These are phyloP conservation scores for Chlamydomonas sp. DNA, from an alignment of 139 green algal species.

Conservation along the genomic window DNA sequence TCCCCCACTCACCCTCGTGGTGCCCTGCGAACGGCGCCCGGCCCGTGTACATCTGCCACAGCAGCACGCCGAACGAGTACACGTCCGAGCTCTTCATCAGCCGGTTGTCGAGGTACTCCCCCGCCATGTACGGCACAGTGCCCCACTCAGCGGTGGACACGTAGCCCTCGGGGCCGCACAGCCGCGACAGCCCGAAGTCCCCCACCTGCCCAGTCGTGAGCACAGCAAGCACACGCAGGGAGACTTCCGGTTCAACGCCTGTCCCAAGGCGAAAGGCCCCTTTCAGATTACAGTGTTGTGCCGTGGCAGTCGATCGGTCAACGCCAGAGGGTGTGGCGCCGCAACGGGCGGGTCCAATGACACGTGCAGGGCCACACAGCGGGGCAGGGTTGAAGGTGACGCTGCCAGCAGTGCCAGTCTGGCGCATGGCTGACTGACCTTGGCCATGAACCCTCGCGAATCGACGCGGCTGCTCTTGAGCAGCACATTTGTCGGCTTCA, in stretches of 20 bases:
- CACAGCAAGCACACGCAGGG: neutral
- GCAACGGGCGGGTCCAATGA: neutral
- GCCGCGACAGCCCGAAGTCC: conserved; percentile 26
- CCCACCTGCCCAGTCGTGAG: neutral
- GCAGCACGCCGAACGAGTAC: conserved; percentile 33
- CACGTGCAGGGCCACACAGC: neutral
- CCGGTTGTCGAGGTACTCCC: conserved; percentile 32
- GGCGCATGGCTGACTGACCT: neutral
- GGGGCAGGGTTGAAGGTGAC: neutral
- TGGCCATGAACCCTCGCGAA: conserved; percentile 22
- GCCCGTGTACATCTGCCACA: conserved; percentile 27
- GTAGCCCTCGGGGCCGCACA: neutral
- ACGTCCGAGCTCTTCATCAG: conserved; percentile 28
- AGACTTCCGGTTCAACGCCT: too few species aligned
- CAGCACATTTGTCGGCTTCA: conserved; percentile 30
- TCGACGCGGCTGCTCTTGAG: conserved; percentile 23
- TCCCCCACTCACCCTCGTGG: neutral
- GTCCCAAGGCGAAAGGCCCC: too few species aligned
- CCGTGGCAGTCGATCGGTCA: too few species aligned
- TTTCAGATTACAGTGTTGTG: too few species aligned
- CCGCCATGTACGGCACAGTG: conserved; percentile 37
- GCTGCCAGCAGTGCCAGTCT: neutral
- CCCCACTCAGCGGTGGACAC: conserved; percentile 3
- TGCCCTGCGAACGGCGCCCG: neutral
- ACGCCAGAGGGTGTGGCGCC: too few species aligned